A percentile compares a stretch with the other conserved stretches of the same genome.
Evolutionary conservation across 257 asterid genomes (phyloP).

Genomic region (Paraleonurus japonicus): DNA sequence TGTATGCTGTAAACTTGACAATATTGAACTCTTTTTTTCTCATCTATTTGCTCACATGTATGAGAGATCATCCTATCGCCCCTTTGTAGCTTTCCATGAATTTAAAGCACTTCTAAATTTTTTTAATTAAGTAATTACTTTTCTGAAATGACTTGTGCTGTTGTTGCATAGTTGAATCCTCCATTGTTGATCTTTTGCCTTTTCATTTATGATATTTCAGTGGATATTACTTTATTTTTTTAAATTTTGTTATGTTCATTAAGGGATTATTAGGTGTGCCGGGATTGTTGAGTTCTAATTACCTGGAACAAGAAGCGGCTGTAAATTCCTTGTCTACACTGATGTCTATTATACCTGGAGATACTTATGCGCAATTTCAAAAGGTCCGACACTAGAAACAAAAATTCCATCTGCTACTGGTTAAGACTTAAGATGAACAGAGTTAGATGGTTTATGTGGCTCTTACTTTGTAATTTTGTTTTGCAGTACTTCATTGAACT

Average conservation of each 20-base stretch:
- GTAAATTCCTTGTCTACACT: constrained; percentile 68
- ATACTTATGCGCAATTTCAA: constrained; percentile 76
- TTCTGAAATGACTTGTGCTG: constrained; percentile 1
- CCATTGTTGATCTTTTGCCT: constrained; percentile 6
- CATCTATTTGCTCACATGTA: neutral
- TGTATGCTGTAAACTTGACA: neutral
- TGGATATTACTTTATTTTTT: neutral
- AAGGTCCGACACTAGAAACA: constrained; percentile 48
- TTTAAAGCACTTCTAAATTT: neutral
- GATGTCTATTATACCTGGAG: constrained; percentile 87
- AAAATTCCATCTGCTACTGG: constrained; percentile 7
- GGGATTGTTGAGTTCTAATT: constrained; percentile 72
- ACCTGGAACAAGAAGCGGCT: constrained; percentile 77
- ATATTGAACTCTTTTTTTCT: neutral
- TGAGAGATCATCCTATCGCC: neutral
- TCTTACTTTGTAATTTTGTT: constrained; percentile 26
- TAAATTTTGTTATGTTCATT: constrained; percentile 23
- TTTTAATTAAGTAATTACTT: neutral
- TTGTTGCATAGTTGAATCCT: constrained; percentile 3
- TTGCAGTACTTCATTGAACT: constrained; percentile 72
- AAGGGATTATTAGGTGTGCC: constrained; percentile 72
- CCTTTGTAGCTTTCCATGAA: neutral
- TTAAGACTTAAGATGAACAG: constrained; percentile 8
- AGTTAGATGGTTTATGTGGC: constrained; percentile 19
- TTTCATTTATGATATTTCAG: constrained; percentile 9